Percentiles rank a stretch among this genome's conserved stretches.
Evolutionary conservation across 345 rosid genomes (phyloP).

Genomic region (Raphanus raphanistrum): DNA sequence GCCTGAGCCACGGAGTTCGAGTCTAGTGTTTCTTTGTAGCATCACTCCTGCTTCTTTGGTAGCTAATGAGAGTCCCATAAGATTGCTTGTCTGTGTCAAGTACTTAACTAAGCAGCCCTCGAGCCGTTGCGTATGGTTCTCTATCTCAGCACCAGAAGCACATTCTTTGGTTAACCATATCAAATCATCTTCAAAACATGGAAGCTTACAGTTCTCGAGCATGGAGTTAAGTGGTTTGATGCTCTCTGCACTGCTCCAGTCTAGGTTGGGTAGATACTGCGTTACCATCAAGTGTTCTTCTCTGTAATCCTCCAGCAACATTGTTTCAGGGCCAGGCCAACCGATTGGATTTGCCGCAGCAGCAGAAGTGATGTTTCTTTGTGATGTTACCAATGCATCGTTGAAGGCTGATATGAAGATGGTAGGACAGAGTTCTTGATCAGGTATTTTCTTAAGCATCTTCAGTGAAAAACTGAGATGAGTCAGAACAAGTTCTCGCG

Average conservation of each 20-base stretch:
- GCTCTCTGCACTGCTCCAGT: slow-evolving; percentile 67
- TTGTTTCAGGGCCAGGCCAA: slow-evolving; percentile 89
- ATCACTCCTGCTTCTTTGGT: slow-evolving; percentile 62
- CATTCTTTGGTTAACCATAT: slow-evolving; percentile 59
- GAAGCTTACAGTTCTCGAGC: slow-evolving; percentile 61
- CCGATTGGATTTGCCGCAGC: slow-evolving; percentile 53
- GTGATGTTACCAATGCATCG: slow-evolving; percentile 64
- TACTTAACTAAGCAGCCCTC: slow-evolving; percentile 64
- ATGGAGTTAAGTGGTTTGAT: slow-evolving; percentile 47
- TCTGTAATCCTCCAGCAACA: slow-evolving; percentile 45
- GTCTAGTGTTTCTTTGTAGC: slow-evolving; percentile 69
- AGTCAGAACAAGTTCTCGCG: slow-evolving; percentile 60
- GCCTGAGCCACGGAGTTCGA: slow-evolving; percentile 57
- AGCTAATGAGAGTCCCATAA: slow-evolving; percentile 65
- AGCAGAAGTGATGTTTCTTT: slow-evolving; percentile 55
- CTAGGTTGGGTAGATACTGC: slow-evolving; percentile 58
- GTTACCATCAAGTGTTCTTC: slow-evolving; percentile 47
- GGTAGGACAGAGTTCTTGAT: slow-evolving; percentile 54
- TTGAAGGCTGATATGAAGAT: slow-evolving; percentile 78
- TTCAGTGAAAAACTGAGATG: slow-evolving; percentile 55
- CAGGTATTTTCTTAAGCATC: slow-evolving; percentile 47
- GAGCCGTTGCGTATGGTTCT: slow-evolving; percentile 49
- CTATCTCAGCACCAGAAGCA: slow-evolving; percentile 48
- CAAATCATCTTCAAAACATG: slow-evolving; percentile 54
- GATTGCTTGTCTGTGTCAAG: slow-evolving; percentile 58